Percentiles rank a stretch among this genome's conserved stretches.
These are phyloP conservation scores for Casuarina glauca DNA, from an alignment of 306 rosid species.

Conservation along the genomic window DNA sequence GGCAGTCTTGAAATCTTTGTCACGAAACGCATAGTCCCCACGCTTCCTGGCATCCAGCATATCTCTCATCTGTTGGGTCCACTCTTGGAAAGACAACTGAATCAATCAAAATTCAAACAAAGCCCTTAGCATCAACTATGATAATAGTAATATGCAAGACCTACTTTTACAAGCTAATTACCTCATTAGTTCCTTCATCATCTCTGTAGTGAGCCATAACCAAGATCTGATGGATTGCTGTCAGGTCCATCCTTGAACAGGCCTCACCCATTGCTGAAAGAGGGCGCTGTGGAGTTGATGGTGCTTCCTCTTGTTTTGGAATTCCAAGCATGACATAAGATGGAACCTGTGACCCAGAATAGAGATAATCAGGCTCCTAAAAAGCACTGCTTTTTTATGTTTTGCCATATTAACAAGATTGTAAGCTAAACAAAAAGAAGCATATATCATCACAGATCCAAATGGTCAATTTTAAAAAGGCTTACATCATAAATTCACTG, in stretches of 20 bases:
- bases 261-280: conserved; percentile 99
- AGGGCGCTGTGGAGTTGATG: conserved; percentile 86
- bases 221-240: conserved; percentile 97
- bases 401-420: too few relatives aligned
- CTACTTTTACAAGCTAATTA: conserved; percentile 27
- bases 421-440: not conserved
- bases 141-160: conserved; percentile 20
- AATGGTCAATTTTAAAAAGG: not conserved
- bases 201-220: conserved; percentile 84
- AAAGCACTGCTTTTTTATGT: conserved; percentile 2
- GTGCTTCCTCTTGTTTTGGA: conserved; percentile 80
- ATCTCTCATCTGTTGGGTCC: conserved; percentile 99
- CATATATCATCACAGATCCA: not conserved
- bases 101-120: conserved; percentile 36
- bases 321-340: conserved; percentile 89
- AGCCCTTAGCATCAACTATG: conserved; percentile 27
- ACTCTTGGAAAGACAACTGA: conserved; percentile 99
- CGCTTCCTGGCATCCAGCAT: conserved; percentile 96
- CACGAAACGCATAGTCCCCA: conserved; percentile 91
- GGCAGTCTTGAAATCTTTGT: conserved; percentile 82
- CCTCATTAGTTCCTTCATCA: conserved; percentile 98
- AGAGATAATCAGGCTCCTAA: conserved; percentile 14
- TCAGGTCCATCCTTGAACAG: conserved; percentile 97
- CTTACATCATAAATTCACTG: not conserved
- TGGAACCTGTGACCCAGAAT: conserved; percentile 58